Evolutionary conservation across 768 basidiomycete species (phyloP).

Genomic region (Suillus alpinus): DNA sequence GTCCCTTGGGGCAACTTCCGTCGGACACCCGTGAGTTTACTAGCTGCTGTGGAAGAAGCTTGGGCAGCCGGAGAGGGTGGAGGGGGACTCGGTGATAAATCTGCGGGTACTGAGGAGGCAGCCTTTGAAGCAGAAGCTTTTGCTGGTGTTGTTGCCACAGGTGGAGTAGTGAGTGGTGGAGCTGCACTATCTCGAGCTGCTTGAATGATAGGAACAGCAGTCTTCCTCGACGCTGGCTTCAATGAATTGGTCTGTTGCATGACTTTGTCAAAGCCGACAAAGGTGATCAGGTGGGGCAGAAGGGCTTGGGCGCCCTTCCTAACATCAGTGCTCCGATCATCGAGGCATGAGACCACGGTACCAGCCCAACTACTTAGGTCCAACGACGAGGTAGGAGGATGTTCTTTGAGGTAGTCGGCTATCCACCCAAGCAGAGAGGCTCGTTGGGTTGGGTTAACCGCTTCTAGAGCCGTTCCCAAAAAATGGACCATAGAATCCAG

Average conservation of each 20-base stretch:
- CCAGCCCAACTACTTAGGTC: slow-evolving; percentile 72
- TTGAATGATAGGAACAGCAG: slow-evolving; percentile 86
- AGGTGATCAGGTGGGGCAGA: slow-evolving; percentile 70
- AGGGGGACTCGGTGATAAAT: slow-evolving; percentile 37
- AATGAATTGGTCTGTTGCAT: slow-evolving; percentile 82
- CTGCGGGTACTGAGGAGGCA: slow-evolving; percentile 14
- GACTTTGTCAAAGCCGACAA: slow-evolving; percentile 79
- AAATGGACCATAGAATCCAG: slow-evolving; percentile 80
- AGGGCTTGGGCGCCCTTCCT: slow-evolving; percentile 87
- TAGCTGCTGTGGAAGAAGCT: slow-evolving; percentile 24
- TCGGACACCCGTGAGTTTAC: slow-evolving; percentile 64
- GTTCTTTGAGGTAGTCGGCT: slow-evolving; percentile 72
- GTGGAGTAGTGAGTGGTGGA: slow-evolving; percentile 22
- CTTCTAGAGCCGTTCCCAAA: slow-evolving; percentile 78
- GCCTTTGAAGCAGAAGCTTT: slow-evolving; percentile 29
- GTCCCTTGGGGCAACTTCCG: slow-evolving; percentile 67
- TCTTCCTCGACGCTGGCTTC: slow-evolving; percentile 87
- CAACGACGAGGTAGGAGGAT: slow-evolving; percentile 47
- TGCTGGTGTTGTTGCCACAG: slow-evolving; percentile 23
- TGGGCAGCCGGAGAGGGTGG: slow-evolving; percentile 36
- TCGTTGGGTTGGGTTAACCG: slow-evolving; percentile 84
- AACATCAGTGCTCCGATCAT: slow-evolving; percentile 89
- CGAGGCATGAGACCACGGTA: slow-evolving; percentile 71
- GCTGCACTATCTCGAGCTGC: slow-evolving; percentile 59
- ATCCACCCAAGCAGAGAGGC: slow-evolving; percentile 79